phyloP scores from a whole-genome alignment of 2,329 filamentous ascomycete species.

The Curvularia sp. region DNA sequence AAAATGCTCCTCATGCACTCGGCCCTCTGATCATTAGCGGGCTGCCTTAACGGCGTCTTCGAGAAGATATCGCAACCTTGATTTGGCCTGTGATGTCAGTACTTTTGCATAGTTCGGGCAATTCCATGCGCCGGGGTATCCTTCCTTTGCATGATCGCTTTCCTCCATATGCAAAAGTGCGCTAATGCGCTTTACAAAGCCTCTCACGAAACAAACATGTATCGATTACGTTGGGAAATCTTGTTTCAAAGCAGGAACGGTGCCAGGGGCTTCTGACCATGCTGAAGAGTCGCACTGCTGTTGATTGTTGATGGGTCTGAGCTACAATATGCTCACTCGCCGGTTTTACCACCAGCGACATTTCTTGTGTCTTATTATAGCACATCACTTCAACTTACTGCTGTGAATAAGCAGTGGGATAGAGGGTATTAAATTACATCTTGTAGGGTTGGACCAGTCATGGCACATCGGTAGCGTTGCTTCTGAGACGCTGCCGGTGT shows the following conservation, averaged over 20 bases:
- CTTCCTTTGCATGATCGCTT: not conserved
- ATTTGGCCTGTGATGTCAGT: not conserved
- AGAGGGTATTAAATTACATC: conserved; percentile 27
- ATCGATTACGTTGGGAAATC: not conserved
- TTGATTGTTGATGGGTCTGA: conserved; percentile 4
- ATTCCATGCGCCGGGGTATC: not conserved
- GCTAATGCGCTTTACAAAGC: not conserved
- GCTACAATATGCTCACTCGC: conserved; percentile 16
- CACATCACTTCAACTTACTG: conserved; percentile 26
- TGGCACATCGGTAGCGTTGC: conserved; percentile 25
- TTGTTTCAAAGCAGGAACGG: not conserved
- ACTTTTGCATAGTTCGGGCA: not conserved
- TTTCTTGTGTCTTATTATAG: conserved; percentile 23
- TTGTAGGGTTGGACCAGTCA: conserved; percentile 22
- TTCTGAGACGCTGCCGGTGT: conserved; percentile 40
- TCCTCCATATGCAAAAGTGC: not conserved
- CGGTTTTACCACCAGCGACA: conserved; percentile 26
- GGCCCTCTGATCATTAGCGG: not conserved
- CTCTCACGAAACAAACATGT: not conserved
- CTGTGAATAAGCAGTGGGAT: not conserved
- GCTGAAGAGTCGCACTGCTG: not conserved
- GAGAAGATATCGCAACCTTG: not conserved
- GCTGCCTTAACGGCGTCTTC: not conserved
- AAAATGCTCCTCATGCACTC: conserved; percentile 20
- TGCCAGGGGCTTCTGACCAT: not conserved